Percentiles rank a stretch among this genome's conserved stretches.
These are phyloP conservation scores for Neonectria ditissima DNA, from an alignment of 2,329 filamentous ascomycete species.

Conservation along the genomic window DNA sequence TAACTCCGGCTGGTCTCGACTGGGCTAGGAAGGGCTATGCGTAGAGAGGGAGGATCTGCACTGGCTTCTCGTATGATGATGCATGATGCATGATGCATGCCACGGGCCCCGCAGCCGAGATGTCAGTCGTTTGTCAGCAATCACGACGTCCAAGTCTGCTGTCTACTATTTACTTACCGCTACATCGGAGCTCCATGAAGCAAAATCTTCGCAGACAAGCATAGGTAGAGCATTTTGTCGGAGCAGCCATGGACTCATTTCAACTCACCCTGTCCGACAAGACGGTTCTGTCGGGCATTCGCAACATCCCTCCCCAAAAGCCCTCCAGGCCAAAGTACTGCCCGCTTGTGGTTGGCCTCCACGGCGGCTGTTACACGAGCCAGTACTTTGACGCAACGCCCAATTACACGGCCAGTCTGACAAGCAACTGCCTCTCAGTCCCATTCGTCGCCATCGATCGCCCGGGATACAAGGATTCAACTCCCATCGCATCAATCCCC, in stretches of 20 bases:
- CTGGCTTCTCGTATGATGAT: not conserved
- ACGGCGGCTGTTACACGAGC: conserved; percentile 37
- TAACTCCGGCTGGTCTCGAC: conserved; percentile 7
- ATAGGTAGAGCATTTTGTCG: not conserved
- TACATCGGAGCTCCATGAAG: too few species aligned
- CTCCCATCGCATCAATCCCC: conserved; percentile 27
- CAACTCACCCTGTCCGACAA: conserved; percentile 27
- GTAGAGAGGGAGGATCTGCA: not conserved
- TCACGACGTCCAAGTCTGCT: too few species aligned
- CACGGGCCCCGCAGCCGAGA: too few species aligned
- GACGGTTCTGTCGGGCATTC: conserved; percentile 30
- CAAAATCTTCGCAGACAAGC: too few species aligned
- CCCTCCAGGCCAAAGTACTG: conserved; percentile 22
- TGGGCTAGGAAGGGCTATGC: conserved; percentile 5
- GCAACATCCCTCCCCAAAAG: conserved; percentile 25
- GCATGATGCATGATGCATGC: too few species aligned
- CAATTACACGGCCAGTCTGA: conserved; percentile 26
- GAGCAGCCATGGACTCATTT: conserved; percentile 32
- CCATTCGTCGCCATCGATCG: conserved; percentile 40
- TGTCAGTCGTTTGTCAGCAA: conserved; percentile 22
- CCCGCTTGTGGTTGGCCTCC: conserved; percentile 36
- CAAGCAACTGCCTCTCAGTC: conserved; percentile 31
- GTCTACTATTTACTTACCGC: not conserved
- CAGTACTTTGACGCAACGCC: conserved; percentile 37
- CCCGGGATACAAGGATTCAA: conserved; percentile 34